Evolutionary conservation across 441 rosid species (phyloP).

Genomic region (Macaranga tanarius): DNA sequence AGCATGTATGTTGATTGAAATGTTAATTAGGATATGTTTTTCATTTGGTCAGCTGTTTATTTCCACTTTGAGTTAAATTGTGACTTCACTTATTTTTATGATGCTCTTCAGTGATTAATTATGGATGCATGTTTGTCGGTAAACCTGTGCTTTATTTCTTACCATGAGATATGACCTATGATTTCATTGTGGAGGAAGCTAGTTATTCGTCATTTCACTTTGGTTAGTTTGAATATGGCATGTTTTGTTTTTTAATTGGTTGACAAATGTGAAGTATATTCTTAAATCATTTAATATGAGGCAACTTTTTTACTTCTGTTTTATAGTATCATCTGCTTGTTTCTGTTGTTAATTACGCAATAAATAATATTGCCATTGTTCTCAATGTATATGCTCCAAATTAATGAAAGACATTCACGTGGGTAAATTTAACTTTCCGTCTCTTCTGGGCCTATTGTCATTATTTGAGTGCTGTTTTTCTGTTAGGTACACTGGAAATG

Average conservation of each 20-base stretch:
- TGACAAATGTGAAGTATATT: neutral
- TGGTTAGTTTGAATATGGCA: neutral
- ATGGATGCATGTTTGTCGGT: neutral
- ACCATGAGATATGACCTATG: neutral
- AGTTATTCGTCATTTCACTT: neutral
- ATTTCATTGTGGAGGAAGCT: no score
- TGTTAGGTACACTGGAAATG: conserved; percentile 99
- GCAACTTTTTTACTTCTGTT: neutral
- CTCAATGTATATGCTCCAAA: neutral
- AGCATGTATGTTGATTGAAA: no score
- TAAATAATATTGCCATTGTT: neutral
- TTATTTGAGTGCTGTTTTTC: conserved; percentile 26
- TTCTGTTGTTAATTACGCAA: neutral
- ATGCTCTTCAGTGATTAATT: neutral
- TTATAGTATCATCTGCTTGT: neutral
- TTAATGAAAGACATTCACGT: neutral
- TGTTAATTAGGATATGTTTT: no score
- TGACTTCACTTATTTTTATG: neutral
- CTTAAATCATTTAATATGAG: neutral
- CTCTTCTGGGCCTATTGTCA: neutral
- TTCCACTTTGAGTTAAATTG: no score
- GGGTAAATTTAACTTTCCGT: neutral
- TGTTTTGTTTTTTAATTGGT: neutral
- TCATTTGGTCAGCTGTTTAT: no score
- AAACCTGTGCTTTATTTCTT: neutral